Evolutionary conservation across 2,329 filamentous ascomycete genomes (phyloP).

Genomic region (Aspergillus neotritici): DNA sequence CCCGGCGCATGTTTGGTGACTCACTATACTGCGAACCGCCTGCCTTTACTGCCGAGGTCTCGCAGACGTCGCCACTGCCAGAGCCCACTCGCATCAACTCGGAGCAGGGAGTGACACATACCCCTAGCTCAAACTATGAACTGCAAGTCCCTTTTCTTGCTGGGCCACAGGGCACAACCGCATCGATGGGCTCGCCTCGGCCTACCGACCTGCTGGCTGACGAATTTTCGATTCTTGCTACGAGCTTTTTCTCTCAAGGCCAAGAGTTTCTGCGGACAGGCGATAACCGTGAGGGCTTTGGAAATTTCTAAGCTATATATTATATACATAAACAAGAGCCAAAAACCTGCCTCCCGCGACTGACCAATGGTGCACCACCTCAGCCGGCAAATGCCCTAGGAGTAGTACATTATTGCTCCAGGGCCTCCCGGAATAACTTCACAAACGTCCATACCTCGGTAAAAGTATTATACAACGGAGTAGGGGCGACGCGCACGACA

Average conservation of each 20-base stretch:
- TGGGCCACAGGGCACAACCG: constrained; percentile 12
- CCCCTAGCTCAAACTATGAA: constrained; percentile 16
- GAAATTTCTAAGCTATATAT: constrained; percentile 22
- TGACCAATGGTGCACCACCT: not conserved
- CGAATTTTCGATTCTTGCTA: constrained; percentile 43
- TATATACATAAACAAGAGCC: not conserved
- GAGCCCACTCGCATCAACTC: constrained; percentile 37
- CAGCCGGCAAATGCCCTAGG: no score
- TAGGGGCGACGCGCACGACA: constrained; percentile 75
- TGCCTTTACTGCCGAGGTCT: constrained; percentile 32
- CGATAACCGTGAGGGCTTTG: constrained; percentile 33
- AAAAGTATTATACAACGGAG: constrained; percentile 76
- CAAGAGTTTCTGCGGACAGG: constrained; percentile 37
- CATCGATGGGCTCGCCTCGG: constrained; percentile 17
- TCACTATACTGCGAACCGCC: constrained; percentile 31
- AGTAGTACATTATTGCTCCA: constrained; percentile 11
- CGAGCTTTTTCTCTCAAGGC: constrained; percentile 46
- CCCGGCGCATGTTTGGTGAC: constrained; percentile 38
- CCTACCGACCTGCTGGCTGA: constrained; percentile 31
- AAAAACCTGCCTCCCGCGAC: not conserved
- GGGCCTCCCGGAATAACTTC: constrained; percentile 27
- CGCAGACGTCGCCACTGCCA: constrained; percentile 41
- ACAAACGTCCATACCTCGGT: constrained; percentile 61
- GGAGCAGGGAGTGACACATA: constrained; percentile 14
- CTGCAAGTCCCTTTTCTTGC: constrained; percentile 14